Evolutionary conservation across 2,329 filamentous ascomycete genomes (phyloP), one percentile per base, ranked within the genome.

Genomic region (Trichoderma asperellum): DNA sequence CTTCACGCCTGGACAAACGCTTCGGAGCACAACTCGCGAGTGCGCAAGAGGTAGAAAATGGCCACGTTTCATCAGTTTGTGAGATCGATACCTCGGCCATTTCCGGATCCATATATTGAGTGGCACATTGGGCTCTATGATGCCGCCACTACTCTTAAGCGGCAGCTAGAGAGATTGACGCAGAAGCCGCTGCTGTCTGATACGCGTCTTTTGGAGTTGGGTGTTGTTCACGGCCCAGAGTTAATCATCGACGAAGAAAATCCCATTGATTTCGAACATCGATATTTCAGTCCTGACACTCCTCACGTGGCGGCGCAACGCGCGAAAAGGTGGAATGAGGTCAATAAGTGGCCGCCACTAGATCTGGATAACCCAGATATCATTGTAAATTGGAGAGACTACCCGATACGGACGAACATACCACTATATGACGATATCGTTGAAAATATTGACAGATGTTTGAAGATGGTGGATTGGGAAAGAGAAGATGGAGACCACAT

Each of bases 81-180:
- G 16, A n/a, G 29, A 21, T 53, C 40, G 10, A 16, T 53, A 14
- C 21, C 58, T 27, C 35, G 24, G 32, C n/a, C 58, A n/a, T 56
- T 21, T 40, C 58, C 57, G 1, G 49, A 68, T 24, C 27, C 66
- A n/a, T 43, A 5, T 6, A 35, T 56, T 34, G 49, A 68, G 35
- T 55, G 56, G 64, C 64, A 60, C 14, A 14, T 60, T 18, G 16
- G 35, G 18, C 55, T 59, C 29, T 67, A 67, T 40, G 21, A 27
- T 21, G 6, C 27, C 10, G 21, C n/a, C 14, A 53, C 40, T 14
- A 6, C 2, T 18, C 21, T 52, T 5, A 53, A 29, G 11, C 40
- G 6, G 0, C 12, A 27, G 3, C 37, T 67, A 29, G 64, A 67
- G 5, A 37, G 12, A 11, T 16, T 24, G 27, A 12, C 37, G n/a